These are phyloP conservation scores for Collybiopsis confluens DNA, from an alignment of 768 basidiomycete species.

Conservation along the genomic window DNA sequence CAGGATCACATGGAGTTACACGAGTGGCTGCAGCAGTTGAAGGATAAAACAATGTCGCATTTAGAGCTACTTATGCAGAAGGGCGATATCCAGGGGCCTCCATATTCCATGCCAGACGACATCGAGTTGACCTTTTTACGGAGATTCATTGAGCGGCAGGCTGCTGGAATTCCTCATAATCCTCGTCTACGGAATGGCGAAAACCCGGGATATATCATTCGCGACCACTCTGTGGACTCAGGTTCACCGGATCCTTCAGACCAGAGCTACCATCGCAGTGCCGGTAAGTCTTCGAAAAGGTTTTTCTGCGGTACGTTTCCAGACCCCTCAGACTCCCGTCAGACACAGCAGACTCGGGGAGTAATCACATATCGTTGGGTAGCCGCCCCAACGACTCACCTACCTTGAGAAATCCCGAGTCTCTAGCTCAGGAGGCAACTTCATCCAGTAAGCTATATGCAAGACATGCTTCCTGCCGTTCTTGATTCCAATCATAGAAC, in stretches of 20 bases:
- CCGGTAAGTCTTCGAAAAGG: slow-evolving; percentile 22
- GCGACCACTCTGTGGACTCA: slow-evolving; percentile 43
- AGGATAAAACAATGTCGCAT: slow-evolving; percentile 87
- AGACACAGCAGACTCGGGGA: slow-evolving; percentile 1
- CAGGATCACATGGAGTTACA: slow-evolving; percentile 88
- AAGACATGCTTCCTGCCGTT: slow-evolving; percentile 5
- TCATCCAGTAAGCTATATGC: slow-evolving; percentile 47
- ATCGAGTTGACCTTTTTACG: slow-evolving; percentile 74
- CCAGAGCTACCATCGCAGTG: slow-evolving; percentile 25
- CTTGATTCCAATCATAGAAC: slow-evolving; percentile 33
- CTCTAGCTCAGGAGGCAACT: slow-evolving; percentile 53
- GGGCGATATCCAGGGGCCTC: slow-evolving; percentile 80
- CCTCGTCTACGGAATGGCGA: slow-evolving; percentile 65
- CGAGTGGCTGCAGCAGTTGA: slow-evolving; percentile 83
- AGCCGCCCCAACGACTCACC: slow-evolving; percentile 47
- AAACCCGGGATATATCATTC: slow-evolving; percentile 32
- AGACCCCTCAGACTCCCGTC: slow-evolving; percentile 11
- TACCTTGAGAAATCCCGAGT: slow-evolving; percentile 44
- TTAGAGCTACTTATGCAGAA: slow-evolving; percentile 85
- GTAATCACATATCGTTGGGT: slow-evolving; percentile 22
- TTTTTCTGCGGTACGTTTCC: neutral
- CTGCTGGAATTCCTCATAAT: slow-evolving; percentile 72
- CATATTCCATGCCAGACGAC: slow-evolving; percentile 77
- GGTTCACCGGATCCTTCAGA: slow-evolving; percentile 48
- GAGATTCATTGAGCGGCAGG: slow-evolving; percentile 79